phyloP scores from a whole-genome alignment of 768 basidiomycete species.

The Sutorius australiensis region DNA sequence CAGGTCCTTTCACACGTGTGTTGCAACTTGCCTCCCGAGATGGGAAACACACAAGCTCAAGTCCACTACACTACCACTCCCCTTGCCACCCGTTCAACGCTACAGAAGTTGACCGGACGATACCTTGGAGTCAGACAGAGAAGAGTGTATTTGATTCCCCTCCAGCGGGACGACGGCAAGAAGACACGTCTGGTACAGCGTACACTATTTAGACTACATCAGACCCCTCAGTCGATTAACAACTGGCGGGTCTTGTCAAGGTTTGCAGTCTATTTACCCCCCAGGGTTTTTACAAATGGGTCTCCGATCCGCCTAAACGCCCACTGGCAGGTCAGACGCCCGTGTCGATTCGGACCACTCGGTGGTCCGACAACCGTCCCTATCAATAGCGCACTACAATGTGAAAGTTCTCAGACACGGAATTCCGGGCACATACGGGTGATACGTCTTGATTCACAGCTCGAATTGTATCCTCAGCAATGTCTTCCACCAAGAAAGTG shows the following conservation, averaged over 20 bases:
- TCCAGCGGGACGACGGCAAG: background rate
- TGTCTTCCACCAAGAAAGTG: constrained; percentile 25
- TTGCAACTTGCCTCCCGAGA: background rate
- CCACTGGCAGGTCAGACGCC: constrained; percentile 2
- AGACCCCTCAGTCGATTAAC: background rate
- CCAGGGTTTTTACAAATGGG: background rate
- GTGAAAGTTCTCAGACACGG: background rate
- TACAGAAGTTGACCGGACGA: background rate
- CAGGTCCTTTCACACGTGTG: constrained; percentile 16
- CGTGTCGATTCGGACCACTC: background rate
- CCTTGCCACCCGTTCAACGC: background rate
- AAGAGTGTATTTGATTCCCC: background rate
- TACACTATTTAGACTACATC: background rate
- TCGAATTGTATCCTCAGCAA: constrained; percentile 3
- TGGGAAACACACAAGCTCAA: background rate
- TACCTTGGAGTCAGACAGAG: background rate
- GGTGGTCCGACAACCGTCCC: background rate
- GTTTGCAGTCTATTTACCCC: background rate
- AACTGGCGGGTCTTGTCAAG: background rate
- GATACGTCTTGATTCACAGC: background rate
- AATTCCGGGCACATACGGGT: background rate
- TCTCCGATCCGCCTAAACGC: background rate
- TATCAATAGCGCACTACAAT: constrained; percentile 22
- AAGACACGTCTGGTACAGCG: background rate
- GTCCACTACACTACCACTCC: too few relatives aligned